Base-by-base conservation (phyloP, 2,329 filamentous ascomycete species). In the Colletotrichum sp. region DNA sequence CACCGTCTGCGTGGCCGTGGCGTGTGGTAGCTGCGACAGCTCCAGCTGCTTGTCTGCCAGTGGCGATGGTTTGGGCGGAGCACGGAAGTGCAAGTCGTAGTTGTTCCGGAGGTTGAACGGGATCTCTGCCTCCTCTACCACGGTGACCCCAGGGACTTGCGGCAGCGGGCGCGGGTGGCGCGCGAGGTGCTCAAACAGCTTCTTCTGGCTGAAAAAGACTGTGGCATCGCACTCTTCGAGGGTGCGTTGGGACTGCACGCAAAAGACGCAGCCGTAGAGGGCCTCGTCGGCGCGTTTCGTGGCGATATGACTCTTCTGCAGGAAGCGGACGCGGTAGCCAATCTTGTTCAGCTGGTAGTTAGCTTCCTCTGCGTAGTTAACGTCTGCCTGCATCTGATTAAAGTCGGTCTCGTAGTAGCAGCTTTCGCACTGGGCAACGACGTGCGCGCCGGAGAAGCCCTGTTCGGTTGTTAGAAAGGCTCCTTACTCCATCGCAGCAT, bases 341-440 rank as follows among this genome's bases (percentile, higher is more conserved):
- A 92, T 85, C 8, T 84, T 85, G 55, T 84, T 85, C 15, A 87
- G 85, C 12, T 84, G 84, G 70, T 88, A 88, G 77, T 88, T 91
- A 5, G 87, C 89, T 12, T 84, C 82, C 32, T 88, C 88, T 89
- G n/a, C 49, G 66, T 87, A 87, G 39, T 88, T 87, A 9, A 89
- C 79, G 77, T 92, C 90, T 30, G 85, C 81, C 78, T 92, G 88
- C n/a, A 92, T 85, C 6, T 88, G 84, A 28, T 84, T 85, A 80
- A 87, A 91, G 71, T 90, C 87, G 15, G 91, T 85, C 80, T 92
- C 90, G 71, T 87, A 92, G 36, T 89, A 81, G 78, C 90, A 92
- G 74, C 86, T 82, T 7, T 85, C 87, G 78, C 90, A 92, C 79
- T 88, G 89, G 8, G 89, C 90, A 18, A 90, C 85, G 2, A 85